Conservation (phyloP, 805 yeast genomes). For the Metschnikowia noctiluminum region DNA sequence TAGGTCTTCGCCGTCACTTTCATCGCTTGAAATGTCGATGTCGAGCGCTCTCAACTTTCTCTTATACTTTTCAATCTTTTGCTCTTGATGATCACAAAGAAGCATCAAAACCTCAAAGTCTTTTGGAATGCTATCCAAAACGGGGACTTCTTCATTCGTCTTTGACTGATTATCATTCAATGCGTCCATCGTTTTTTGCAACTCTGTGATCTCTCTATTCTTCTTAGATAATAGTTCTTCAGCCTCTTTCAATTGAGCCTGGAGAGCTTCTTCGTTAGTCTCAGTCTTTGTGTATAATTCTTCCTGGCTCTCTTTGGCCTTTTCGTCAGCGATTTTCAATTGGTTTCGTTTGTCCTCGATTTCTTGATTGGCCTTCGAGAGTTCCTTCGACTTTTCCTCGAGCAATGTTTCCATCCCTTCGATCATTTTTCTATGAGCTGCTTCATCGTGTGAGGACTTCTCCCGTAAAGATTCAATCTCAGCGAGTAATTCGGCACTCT, state of each 20-base stretch:
- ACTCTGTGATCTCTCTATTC: slow-evolving; percentile 1
- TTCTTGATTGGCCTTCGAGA: not conserved
- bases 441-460: not conserved
- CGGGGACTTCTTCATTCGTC: not conserved
- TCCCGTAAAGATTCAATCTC: not conserved
- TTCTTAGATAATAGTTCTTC: not conserved
- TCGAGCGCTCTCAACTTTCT: slow-evolving; percentile 49
- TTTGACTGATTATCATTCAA: not conserved
- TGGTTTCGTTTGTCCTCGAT: not conserved
- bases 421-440: not conserved
- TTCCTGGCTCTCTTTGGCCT: slow-evolving; percentile 7
- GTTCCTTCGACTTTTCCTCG: not conserved
- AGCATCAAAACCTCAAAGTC: slow-evolving; percentile 51
- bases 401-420: not conserved
- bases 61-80: slow-evolving; percentile 57
- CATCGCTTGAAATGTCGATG: slow-evolving; percentile 65
- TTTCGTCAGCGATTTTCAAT: not conserved
- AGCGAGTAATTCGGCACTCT: not conserved
- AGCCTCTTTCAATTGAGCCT: not conserved
- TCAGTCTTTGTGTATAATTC: not conserved
- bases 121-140: not conserved
- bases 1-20: slow-evolving; percentile 58
- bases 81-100: slow-evolving; percentile 74
- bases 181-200: not conserved
- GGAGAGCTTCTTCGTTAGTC: not conserved